Evolutionary conservation across 371 early-diverging fungal species (phyloP).

Genomic region (Chytridiales sp.): DNA sequence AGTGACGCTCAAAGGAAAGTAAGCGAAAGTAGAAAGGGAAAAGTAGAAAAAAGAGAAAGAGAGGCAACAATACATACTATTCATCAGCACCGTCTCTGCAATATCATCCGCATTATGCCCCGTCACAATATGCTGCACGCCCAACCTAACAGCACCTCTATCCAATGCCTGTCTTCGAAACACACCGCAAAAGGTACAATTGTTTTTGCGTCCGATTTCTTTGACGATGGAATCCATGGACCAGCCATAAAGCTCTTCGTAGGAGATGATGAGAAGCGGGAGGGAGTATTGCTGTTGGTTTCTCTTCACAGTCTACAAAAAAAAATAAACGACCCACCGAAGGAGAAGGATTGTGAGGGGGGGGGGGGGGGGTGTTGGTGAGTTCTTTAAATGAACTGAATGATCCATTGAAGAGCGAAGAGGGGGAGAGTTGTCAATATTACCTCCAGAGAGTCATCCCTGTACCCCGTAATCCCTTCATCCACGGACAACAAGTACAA

Average conservation of each 20-base stretch:
- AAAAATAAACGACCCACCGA: too few relatives aligned
- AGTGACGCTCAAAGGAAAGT: conserved; percentile 1
- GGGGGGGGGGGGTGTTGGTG: too few relatives aligned
- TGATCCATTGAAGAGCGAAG: conserved; percentile 2
- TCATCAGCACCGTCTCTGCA: conserved; percentile 99
- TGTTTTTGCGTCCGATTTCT: conserved; percentile 94
- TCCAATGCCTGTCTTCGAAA: conserved; percentile 99
- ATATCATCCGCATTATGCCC: conserved; percentile 99
- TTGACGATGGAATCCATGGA: conserved; percentile 98
- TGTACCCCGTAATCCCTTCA: conserved; percentile 99
- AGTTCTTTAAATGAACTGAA: too few relatives aligned
- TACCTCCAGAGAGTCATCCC: conserved; percentile 97
- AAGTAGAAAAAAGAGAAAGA: neutral
- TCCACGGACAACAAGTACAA: conserved; percentile 96
- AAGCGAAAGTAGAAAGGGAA: neutral
- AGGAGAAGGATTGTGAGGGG: too few relatives aligned
- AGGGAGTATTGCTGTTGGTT: conserved; percentile 93
- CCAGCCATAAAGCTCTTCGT: conserved; percentile 96
- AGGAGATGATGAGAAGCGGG: conserved; percentile 93
- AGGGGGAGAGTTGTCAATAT: neutral
- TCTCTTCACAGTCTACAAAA: conserved; percentile 81
- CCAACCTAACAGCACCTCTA: conserved; percentile 89
- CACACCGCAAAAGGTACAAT: conserved; percentile 99
- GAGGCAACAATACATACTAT: conserved; percentile 63
- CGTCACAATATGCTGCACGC: conserved; percentile 95